A percentile compares a stretch with the other conserved stretches of the same genome.
Conservation (phyloP, 208 protist species). For the Acanthamoeba rhysodes region DNA sequence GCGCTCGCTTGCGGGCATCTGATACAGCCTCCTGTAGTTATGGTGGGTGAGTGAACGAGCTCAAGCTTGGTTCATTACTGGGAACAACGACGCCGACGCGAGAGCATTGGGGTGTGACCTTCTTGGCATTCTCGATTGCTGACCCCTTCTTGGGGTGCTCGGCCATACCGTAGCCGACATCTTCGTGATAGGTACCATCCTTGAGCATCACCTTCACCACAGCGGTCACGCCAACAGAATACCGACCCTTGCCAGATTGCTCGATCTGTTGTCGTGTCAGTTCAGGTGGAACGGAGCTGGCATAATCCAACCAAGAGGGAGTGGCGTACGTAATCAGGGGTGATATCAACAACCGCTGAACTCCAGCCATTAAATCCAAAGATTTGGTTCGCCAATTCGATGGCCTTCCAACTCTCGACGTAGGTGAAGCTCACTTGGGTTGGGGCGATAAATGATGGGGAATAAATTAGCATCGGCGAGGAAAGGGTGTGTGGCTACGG, state of each 20-base stretch:
- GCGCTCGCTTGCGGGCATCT: slow-evolving; percentile 87
- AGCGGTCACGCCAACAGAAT: slow-evolving; percentile 83
- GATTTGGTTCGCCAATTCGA: slow-evolving; percentile 87
- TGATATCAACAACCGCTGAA: slow-evolving; percentile 83
- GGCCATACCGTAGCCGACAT: slow-evolving; percentile 87
- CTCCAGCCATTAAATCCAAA: slow-evolving; percentile 91
- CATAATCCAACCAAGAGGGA: background rate
- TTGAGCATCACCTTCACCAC: slow-evolving; percentile 87
- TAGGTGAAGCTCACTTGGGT: slow-evolving; percentile 81
- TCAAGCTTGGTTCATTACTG: background rate
- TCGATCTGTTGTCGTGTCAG: slow-evolving; percentile 79
- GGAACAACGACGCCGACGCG: background rate
- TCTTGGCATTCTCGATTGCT: slow-evolving; percentile 88
- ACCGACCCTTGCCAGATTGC: slow-evolving; percentile 68
- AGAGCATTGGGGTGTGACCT: slow-evolving; percentile 68
- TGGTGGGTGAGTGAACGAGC: background rate
- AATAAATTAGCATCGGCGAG: no score
- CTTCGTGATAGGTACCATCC: slow-evolving; percentile 89
- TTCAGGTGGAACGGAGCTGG: no score
- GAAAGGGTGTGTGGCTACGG: no score
- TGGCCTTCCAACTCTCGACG: slow-evolving; percentile 87
- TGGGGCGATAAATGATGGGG: no score
- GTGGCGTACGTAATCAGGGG: slow-evolving; percentile 80
- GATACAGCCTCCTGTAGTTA: slow-evolving; percentile 84
- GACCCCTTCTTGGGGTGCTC: slow-evolving; percentile 84